Evolutionary conservation across 352 stramenopile genomes (phyloP).

Genomic region (Phytophthora pinifolia): DNA sequence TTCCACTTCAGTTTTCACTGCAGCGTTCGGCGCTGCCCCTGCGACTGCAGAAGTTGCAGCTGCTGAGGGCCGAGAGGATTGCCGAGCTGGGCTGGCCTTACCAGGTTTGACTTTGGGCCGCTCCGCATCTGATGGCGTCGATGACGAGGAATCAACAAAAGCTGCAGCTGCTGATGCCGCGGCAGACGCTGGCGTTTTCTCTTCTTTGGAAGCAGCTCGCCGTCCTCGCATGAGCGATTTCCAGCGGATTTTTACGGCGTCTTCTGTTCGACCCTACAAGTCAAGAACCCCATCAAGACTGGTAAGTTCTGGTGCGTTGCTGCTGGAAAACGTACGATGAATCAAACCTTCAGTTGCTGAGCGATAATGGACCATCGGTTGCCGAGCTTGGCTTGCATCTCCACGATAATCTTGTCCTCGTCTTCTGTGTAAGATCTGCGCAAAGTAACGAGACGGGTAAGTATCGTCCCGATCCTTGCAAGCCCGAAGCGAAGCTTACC

Average conservation of each 20-base stretch:
- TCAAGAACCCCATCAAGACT: too few relatives aligned
- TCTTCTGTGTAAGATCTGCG: constrained; percentile 84
- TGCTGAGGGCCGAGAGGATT: constrained; percentile 37
- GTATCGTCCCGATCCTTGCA: not conserved
- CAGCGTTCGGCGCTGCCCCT: constrained; percentile 3
- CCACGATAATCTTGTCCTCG: constrained; percentile 92
- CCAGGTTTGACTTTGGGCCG: constrained; percentile 34
- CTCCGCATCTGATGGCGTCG: constrained; percentile 25
- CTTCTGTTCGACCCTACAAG: constrained; percentile 86
- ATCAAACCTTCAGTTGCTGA: constrained; percentile 79
- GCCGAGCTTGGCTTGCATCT: constrained; percentile 91
- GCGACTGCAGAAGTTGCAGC: constrained; percentile 2
- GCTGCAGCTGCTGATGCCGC: constrained; percentile 16
- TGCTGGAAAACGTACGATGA: not conserved
- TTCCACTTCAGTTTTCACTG: constrained; percentile 28
- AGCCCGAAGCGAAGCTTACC: constrained; percentile 39
- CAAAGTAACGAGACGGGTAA: not conserved
- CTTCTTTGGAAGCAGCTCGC: constrained; percentile 67
- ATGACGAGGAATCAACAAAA: constrained; percentile 11
- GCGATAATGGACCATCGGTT: constrained; percentile 94
- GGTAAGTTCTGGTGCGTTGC: not conserved
- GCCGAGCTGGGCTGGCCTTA: constrained; percentile 41
- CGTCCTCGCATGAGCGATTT: constrained; percentile 89
- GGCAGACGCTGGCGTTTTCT: constrained; percentile 35
- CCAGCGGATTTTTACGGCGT: constrained; percentile 94